A percentile compares a stretch with the other conserved stretches of the same genome.
Evolutionary conservation across 306 rosid genomes (phyloP).

Genomic region (Hippophae rhamnoides): DNA sequence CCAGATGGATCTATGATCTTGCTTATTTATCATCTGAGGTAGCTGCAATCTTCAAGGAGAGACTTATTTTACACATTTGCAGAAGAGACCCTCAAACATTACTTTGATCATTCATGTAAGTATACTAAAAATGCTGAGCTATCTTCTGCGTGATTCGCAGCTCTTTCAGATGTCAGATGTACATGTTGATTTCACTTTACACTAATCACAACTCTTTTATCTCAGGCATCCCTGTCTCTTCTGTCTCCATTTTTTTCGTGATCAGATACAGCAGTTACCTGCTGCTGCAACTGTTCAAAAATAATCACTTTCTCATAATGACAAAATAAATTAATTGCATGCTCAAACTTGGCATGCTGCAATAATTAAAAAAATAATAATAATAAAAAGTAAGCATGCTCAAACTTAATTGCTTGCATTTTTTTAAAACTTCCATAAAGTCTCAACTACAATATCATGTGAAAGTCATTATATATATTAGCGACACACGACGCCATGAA

Average conservation of each 20-base stretch:
- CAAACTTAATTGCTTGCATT: too few species aligned
- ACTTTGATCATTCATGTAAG: constrained; percentile 14
- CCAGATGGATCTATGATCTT: constrained; percentile 21
- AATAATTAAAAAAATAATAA: too few species aligned
- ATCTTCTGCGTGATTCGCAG: constrained; percentile 34
- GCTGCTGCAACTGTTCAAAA: constrained; percentile 69
- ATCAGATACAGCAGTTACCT: constrained; percentile 38
- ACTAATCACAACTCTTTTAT: constrained; percentile 13
- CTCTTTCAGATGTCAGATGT: constrained; percentile 28
- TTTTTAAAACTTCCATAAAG: too few species aligned
- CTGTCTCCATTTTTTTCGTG: constrained; percentile 57
- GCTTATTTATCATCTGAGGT: constrained; percentile 20
- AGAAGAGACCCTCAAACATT: constrained; percentile 32
- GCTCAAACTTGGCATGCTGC: too few species aligned
- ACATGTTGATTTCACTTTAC: constrained; percentile 29
- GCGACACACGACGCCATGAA: neutral
- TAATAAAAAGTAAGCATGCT: too few species aligned
- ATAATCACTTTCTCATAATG: constrained; percentile 12
- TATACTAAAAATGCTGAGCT: constrained; percentile 24
- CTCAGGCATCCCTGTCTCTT: constrained; percentile 52
- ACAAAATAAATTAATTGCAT: neutral
- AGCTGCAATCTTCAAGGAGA: constrained; percentile 19
- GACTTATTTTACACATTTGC: constrained; percentile 25
- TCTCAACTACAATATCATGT: neutral
- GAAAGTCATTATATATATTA: neutral